phyloP scores from a whole-genome alignment of 2,329 filamentous ascomycete species.

The Talaromyces pinophilus region DNA sequence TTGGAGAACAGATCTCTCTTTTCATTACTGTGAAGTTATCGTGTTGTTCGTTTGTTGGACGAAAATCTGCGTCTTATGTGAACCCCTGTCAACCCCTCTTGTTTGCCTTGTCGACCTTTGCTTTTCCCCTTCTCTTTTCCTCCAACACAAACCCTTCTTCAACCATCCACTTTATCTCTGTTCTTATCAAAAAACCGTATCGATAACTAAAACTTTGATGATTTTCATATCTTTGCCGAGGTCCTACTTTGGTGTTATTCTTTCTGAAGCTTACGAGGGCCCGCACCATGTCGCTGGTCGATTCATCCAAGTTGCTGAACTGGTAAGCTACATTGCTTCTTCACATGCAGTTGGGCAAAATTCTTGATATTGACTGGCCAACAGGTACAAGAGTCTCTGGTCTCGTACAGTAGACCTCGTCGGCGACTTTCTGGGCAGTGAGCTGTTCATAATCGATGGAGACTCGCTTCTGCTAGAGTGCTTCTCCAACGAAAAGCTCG shows the following conservation, averaged over 20 bases:
- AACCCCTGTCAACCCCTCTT: not conserved
- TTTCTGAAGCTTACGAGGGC: not conserved
- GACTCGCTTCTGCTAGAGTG: conserved; percentile 25
- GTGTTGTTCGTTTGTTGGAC: not conserved
- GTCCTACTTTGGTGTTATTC: not conserved
- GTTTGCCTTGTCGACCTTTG: not conserved
- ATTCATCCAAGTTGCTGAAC: not conserved
- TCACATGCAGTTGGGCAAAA: not conserved
- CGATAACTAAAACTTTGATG: not conserved
- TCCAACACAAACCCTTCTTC: not conserved
- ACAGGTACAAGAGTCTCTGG: conserved; percentile 21
- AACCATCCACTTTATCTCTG: not conserved
- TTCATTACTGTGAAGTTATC: not conserved
- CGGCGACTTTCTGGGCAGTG: conserved; percentile 22
- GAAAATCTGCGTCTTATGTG: not conserved
- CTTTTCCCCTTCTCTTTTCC: not conserved
- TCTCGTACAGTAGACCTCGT: conserved; percentile 24
- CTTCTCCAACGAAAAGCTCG: conserved; percentile 20
- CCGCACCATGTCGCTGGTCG: not conserved
- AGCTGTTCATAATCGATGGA: conserved; percentile 25
- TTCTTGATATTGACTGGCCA: not conserved
- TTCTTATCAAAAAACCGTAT: not conserved
- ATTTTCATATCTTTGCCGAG: not conserved
- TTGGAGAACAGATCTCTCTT: not conserved
- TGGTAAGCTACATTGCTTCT: not conserved